Evolutionary conservation across 2,329 filamentous ascomycete species (phyloP), one percentile per base, ranked within the genome.

Genomic region (Apiospora arundinis): DNA sequence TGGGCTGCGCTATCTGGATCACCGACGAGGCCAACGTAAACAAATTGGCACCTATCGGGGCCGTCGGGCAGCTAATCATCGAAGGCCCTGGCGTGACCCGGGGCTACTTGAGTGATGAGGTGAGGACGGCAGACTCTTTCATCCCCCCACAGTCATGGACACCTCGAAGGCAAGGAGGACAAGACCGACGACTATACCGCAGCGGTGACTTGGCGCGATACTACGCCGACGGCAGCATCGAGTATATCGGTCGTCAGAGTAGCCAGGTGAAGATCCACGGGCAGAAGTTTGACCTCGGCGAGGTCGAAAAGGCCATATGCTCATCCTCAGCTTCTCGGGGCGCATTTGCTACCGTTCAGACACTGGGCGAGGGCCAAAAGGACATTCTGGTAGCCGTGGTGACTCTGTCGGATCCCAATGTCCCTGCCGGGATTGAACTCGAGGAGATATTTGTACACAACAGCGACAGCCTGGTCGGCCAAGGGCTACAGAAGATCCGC

Each of bases 51-150:
- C 74, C 75, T 1, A 37, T 72, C 21, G 74, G 75, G 2, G 70
- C 66, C 14, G 63, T 68, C 1, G 75, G 76, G 0, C 73, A 77
- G 49, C 44, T 77, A 1, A 46, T 63, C 9, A 72, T 77, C 23
- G 56, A 68, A 0, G 76, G 76, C 1, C 60, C 49, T 1, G 72
- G 71, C 12, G 56, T 76, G 9, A 69, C 70, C 4, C 45, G 60
- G 28, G 79, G 81, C 2, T 85, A 85, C 68, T 67, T 83, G 0
- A 75, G 77, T 68, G 70, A 75, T 0, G 67, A 73, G 0, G 76
- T 77, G 8, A 67, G 74, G 5, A 77, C 75, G 4, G 60, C 25
- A 2, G 67, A 69, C 9, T 70, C 73, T 0, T 82, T 81, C 70
- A 21, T 79, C 21, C 60, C 60, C 7, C 37, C 60, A 7, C 60